Evolutionary conservation across 176 grass and related monocot genomes (phyloP), one percentile per base, ranked within the genome.

Genomic region (Hyparrhenia diplandra): DNA sequence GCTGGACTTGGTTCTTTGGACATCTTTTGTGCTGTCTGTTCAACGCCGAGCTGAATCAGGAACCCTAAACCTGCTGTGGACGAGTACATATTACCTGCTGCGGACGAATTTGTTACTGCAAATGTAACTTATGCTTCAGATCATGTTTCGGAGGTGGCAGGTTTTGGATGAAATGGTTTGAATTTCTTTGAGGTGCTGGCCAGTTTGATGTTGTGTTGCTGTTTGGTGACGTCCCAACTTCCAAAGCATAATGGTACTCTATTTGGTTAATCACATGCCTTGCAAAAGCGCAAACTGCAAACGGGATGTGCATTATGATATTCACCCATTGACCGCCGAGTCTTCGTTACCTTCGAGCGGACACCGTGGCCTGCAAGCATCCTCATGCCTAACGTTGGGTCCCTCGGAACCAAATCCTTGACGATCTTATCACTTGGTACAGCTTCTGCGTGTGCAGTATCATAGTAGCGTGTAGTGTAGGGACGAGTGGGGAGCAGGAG

Each of bases 31-130:
- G 42, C 25, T 14, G 43, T 28, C 74, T 27, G 69, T 79, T 79
- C 81, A 31, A 59, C 20, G 16, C 59, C 28, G 28, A 79, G 68
- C 67, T 72, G 67, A 73, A 74, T 74, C 49, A 47, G 29, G 68
- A 32, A 18, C 14, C n/a, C n/a, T n/a, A n/a, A n/a, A n/a, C n/a
- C n/a, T n/a, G n/a, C n/a, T n/a, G n/a, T n/a, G n/a, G n/a, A n/a
- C n/a, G n/a, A n/a, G 45, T 17, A 47, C 45, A 23, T 18, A 23
- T n/a, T n/a, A n/a, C n/a, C n/a, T 31, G 74, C 23, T 30, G 4
- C 13, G 74, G 28, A 2, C 8, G 3, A 25, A 66, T 30, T 80
- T 52, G 63, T 10, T 9, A 36, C 4, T 80, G 30, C 21, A 80
- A 35, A 46, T 20, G 25, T 18, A 10, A 30, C 28, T 12, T 12